A percentile compares a stretch with the other conserved stretches of the same genome.
Conservation (phyloP, 495 filamentous ascomycete species). For the Baudoinia panamericana region DNA sequence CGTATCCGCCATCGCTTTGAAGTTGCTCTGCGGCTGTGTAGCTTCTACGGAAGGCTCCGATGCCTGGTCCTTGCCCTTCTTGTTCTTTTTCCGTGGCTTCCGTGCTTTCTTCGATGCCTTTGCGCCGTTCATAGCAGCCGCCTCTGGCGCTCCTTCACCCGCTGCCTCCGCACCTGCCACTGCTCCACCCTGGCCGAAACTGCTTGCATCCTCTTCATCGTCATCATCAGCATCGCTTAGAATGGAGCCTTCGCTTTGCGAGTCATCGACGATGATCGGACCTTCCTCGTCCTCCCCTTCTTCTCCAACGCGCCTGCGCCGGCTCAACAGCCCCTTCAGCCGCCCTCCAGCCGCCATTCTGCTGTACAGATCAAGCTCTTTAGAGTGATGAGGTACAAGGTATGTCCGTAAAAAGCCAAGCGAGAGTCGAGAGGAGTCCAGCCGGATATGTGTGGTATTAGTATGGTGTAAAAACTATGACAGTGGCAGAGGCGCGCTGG, state of each 20-base stretch:
- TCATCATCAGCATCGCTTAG: conserved; percentile 22
- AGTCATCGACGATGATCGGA: conserved; percentile 18
- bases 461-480: neutral
- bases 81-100: conserved; percentile 27
- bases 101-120: conserved; percentile 13
- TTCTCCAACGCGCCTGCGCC: conserved; percentile 19
- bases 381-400: neutral
- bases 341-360: conserved; percentile 19
- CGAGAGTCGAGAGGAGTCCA: neutral
- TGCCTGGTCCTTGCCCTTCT: conserved; percentile 7
- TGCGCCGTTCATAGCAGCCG: conserved; percentile 5
- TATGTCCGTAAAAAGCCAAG: neutral
- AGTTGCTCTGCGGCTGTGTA: conserved; percentile 12
- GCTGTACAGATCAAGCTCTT: neutral
- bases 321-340: conserved; percentile 15
- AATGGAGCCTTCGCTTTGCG: conserved; percentile 22
- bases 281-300: conserved; percentile 25
- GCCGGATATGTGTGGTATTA: neutral
- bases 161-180: conserved; percentile 30
- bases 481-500: neutral
- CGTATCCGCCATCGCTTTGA: conserved; percentile 49
- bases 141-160: neutral
- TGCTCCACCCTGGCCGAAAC: conserved; percentile 54
- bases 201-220: conserved; percentile 37
- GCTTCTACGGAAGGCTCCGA: conserved; percentile 3